Evolutionary conservation across 2,329 filamentous ascomycete genomes (phyloP).

Genomic region (Arthrobotrys sinensis): DNA sequence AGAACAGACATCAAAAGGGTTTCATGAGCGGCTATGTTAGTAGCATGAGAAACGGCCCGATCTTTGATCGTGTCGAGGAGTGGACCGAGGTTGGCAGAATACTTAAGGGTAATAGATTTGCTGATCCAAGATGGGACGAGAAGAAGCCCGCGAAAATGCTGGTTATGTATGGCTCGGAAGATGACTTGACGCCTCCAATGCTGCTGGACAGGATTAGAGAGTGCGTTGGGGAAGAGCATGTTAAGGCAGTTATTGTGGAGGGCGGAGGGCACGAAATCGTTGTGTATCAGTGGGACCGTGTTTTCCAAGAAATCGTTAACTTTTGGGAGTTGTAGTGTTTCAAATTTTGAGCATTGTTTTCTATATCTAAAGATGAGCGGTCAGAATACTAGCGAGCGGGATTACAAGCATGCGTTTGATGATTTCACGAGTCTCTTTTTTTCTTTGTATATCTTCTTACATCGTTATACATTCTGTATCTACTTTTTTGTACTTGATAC

Average conservation of each 20-base stretch:
- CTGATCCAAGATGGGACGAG: constrained; percentile 64
- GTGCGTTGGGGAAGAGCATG: constrained; percentile 60
- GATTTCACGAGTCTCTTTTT: constrained; percentile 28
- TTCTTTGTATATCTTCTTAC: constrained; percentile 3
- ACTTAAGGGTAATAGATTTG: constrained; percentile 69
- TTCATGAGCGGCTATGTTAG: constrained; percentile 81
- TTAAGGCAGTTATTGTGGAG: constrained; percentile 50
- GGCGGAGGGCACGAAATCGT: constrained; percentile 60
- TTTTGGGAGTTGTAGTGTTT: constrained; percentile 44
- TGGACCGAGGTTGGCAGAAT: constrained; percentile 75
- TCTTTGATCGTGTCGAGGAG: constrained; percentile 75
- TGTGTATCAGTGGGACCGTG: constrained; percentile 53
- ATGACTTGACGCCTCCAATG: constrained; percentile 73
- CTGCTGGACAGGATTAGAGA: constrained; percentile 62
- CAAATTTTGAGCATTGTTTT: not conserved
- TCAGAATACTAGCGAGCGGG: not conserved
- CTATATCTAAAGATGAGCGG: not conserved
- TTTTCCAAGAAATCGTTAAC: constrained; percentile 37
- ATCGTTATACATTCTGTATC: not conserved
- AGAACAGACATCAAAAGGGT: constrained; percentile 76
- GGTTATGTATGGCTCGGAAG: constrained; percentile 77
- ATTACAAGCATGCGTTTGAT: not conserved
- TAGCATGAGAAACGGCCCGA: constrained; percentile 78
- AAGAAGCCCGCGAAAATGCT: constrained; percentile 73
- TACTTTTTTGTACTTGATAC: not conserved